Evolutionary conservation across 2,329 filamentous ascomycete species (phyloP), one percentile per base, ranked within the genome.

Genomic region (Nectriaceae sp.): DNA sequence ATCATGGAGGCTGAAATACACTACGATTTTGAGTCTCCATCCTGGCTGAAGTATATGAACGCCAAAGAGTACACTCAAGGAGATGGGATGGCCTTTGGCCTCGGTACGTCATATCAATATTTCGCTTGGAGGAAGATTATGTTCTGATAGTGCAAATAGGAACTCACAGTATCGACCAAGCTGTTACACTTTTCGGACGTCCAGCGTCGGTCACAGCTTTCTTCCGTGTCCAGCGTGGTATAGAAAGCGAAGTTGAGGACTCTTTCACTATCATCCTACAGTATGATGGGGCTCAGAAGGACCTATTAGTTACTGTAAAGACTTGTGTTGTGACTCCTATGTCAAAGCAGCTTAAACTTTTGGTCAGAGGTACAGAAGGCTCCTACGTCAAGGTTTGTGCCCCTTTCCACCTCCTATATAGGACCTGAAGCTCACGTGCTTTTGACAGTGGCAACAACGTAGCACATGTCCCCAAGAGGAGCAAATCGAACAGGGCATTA

Each of bases 1-100:
- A 71, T 87, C 41, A 78, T 78, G 31, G 85, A 88, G 54, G 87
- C 83, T 42, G 79, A 87, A 56, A 78, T 83, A 3, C 83, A 87
- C 64, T 87, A 86, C 49, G 85, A 88, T 59, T 79, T 76, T 33
- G 72, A 73, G 29, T 66, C 66, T 1, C 69, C 74, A 0, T 37
- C 60, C 1, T 77, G 73, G 73, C 55, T 75, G 0, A 48, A 60
- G 0, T 44, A 37, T 1, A 69, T 66, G 60, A 68, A 54, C 0
- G 46, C 43, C 4, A 66, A 65, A 26, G 59, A 68, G 22, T 71
- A 70, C 38, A 59, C 53, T 0, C 69, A 70, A 0, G 74, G 74
- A 0, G 57, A 66, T 1, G 73, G 74, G 1, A 70, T 75, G 64
- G 57, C 70, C 0, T 76, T 72, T 50, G 74, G 68, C 1, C 63